Percentiles rank a stretch among this genome's conserved stretches.
Evolutionary conservation across 805 yeast species (phyloP).

Genomic region (Suhomyces kilbournensis): DNA sequence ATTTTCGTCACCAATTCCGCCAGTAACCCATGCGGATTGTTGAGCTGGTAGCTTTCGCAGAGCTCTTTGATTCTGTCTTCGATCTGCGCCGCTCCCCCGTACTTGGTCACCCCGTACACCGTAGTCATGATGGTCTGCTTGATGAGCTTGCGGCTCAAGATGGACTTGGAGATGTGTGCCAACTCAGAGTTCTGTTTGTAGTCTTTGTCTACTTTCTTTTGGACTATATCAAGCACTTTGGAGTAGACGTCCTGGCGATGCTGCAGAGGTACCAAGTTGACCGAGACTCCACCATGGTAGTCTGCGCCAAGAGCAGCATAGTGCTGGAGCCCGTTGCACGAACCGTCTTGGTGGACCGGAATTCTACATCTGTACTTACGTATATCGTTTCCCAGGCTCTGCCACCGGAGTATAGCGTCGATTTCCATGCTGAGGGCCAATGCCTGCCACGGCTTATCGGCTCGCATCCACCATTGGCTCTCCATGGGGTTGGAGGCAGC

Average conservation of each 20-base stretch:
- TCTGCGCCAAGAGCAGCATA: conserved; percentile 44
- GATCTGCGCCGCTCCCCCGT: conserved; percentile 38
- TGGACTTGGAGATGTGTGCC: neutral
- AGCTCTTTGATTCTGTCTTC: conserved; percentile 19
- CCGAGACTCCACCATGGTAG: conserved; percentile 35
- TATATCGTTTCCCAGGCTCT: conserved; percentile 15
- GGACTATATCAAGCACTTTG: conserved; percentile 27
- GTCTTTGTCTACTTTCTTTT: conserved; percentile 8
- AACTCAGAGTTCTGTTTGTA: neutral
- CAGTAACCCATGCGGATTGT: neutral
- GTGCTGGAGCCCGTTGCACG: conserved; percentile 47
- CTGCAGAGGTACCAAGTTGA: conserved; percentile 28
- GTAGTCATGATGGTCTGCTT: conserved; percentile 46
- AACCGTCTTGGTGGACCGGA: conserved; percentile 44
- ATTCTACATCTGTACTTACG: conserved; percentile 25
- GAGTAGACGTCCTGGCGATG: conserved; percentile 33
- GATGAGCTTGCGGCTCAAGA: conserved; percentile 27
- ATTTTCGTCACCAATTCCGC: neutral
- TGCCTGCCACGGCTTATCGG: conserved; percentile 41
- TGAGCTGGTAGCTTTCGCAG: conserved; percentile 10
- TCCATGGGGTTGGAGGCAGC: conserved; percentile 29
- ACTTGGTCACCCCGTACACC: conserved; percentile 42
- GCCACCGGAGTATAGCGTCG: conserved; percentile 13
- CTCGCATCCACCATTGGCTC: conserved; percentile 34
- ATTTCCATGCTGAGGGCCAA: conserved; percentile 36